Base-by-base conservation (phyloP, 2,329 filamentous ascomycete species). In the Aspergillus niger region DNA sequence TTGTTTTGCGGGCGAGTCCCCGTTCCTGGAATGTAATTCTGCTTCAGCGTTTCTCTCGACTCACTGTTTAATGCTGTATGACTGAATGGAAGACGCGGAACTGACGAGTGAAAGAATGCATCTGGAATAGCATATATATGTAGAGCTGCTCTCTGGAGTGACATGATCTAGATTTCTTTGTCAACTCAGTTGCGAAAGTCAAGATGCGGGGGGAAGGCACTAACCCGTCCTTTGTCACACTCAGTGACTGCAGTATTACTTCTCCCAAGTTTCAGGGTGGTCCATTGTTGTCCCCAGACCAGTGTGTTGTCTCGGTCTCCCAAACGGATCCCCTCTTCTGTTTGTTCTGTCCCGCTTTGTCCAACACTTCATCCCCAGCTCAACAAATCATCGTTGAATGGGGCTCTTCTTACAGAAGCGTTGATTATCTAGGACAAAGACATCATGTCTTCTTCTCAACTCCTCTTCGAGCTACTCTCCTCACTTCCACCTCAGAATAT, bases 1-100 rank as follows among this genome's bases (percentile, higher is more conserved):
- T 47, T 50, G 43, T 30, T 51, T 47, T 49, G 55, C 28, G 54
- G 43, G 52, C 15, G 49, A 24, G 36, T 59, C 32, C 51, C 61
- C 63, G 58, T 60, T 55, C 52, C 55, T 49, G 59, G 62, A 64
- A 63, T 65, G 55, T 60, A 60, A 63, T 61, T 51, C 57, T 57
- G 39, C 57, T 60, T 57, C 36, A 36, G 48, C 52, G 20, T 38
- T 57, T 62, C 30, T 55, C 32, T 58, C 41, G 8, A 38, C 39
- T 61, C 51, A 38, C 26, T 59, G 22, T 52, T 49, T 62, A 56
- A 62, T 64, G 51, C 41, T 58, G 51, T 58, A 64, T 58, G 49
- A 56, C 47, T 62, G 50, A 50, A 50, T 50, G 47, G 47, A 50
- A 50, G 47, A 50, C 26, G 47, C 47, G 26, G 47, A 50, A 30